Evolutionary conservation across 176 grass and related monocot genomes (phyloP).

Genomic region (Typha latifolia): DNA sequence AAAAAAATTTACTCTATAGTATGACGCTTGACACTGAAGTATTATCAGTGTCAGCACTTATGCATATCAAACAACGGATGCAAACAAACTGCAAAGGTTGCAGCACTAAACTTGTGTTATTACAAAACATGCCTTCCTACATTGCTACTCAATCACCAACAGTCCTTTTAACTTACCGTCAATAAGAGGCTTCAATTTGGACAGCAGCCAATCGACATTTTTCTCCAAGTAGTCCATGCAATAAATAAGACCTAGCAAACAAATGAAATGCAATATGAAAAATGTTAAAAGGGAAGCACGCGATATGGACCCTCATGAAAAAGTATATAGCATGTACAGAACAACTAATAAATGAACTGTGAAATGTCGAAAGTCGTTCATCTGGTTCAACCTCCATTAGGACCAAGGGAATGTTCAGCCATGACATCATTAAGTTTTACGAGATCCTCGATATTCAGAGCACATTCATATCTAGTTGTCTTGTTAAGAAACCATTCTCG

Average conservation of each 20-base stretch:
- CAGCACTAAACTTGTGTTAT: neutral
- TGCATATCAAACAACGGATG: neutral
- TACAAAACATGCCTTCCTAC: neutral
- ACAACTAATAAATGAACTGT: neutral
- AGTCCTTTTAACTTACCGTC: slow-evolving; percentile 28
- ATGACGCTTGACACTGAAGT: neutral
- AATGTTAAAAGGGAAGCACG: neutral
- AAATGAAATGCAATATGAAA: slow-evolving; percentile 2
- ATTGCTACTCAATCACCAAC: neutral
- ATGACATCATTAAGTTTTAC: slow-evolving; percentile 91
- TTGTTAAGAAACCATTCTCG: slow-evolving; percentile 33
- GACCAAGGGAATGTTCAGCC: slow-evolving; percentile 81
- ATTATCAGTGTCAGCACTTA: neutral
- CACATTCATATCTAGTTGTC: slow-evolving; percentile 66
- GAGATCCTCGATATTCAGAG: slow-evolving; percentile 84
- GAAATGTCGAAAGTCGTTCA: neutral
- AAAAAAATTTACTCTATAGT: neutral
- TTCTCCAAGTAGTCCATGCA: slow-evolving; percentile 99
- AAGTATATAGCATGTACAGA: neutral
- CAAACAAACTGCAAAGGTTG: neutral
- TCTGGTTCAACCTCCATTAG: slow-evolving; percentile 66
- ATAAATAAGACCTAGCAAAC: slow-evolving; percentile 71
- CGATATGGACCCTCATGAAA: neutral
- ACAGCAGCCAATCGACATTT: slow-evolving; percentile 88
- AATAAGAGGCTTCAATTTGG: slow-evolving; percentile 80